These are phyloP conservation scores for Starmerella bombi DNA, from an alignment of 805 yeast species.

Conservation along the genomic window DNA sequence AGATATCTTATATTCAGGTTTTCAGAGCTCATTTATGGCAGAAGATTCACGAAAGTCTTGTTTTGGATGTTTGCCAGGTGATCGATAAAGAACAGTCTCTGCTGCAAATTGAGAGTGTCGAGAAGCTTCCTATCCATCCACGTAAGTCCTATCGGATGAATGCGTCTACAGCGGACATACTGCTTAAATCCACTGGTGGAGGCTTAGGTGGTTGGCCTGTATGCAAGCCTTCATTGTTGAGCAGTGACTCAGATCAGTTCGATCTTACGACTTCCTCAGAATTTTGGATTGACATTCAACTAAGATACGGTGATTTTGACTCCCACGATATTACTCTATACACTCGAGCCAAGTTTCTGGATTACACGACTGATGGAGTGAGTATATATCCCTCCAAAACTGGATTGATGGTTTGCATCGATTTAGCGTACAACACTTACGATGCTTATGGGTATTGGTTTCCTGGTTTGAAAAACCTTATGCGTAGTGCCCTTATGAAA, in stretches of 20 bases:
- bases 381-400: slow-evolving; percentile 86
- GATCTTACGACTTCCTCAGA: slow-evolving; percentile 45
- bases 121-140: slow-evolving; percentile 89
- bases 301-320: slow-evolving; percentile 93
- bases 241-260: slow-evolving; percentile 59
- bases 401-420: slow-evolving; percentile 81
- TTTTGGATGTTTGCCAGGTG: slow-evolving; percentile 84
- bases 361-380: slow-evolving; percentile 76
- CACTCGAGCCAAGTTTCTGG: slow-evolving; percentile 82
- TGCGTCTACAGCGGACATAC: slow-evolving; percentile 85
- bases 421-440: slow-evolving; percentile 87
- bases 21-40: slow-evolving; percentile 99
- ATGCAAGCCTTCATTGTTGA: slow-evolving; percentile 58
- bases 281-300: slow-evolving; percentile 90
- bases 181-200: slow-evolving; percentile 40
- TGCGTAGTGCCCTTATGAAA: slow-evolving; percentile 84
- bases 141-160: slow-evolving; percentile 95
- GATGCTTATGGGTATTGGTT: slow-evolving; percentile 98
- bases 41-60: slow-evolving; percentile 90
- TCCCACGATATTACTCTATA: slow-evolving; percentile 93
- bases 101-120: slow-evolving; percentile 70
- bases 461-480: slow-evolving; percentile 78
- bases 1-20: slow-evolving; percentile 87
- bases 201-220: slow-evolving; percentile 47
- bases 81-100: slow-evolving; percentile 76